Evolutionary conservation across 352 stramenopile species (phyloP), one percentile per base, ranked within the genome.

Genomic region (Pythium angustatum): DNA sequence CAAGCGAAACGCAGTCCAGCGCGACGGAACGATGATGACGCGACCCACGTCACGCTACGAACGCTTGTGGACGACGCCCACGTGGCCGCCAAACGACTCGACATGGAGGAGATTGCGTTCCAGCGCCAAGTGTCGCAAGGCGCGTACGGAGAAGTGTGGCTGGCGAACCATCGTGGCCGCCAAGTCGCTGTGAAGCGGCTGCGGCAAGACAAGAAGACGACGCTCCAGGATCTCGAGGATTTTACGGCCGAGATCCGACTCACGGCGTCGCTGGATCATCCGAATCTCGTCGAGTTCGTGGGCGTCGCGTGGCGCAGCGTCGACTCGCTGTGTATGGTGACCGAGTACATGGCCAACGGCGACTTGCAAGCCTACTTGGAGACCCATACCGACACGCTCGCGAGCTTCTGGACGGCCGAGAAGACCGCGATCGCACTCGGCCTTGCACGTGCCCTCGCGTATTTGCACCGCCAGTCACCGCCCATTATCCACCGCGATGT

Each of bases 131-230:
- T 90, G 0, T 73, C 73, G 0, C 69, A 70, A 26, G 81, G 78
- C 5, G 78, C 81, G 9, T 86, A 76, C 43, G 81, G 81, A 3
- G 81, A 90, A 34, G 77, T 90, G 3, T 87, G 66, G 66, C 76
- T 61, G 19, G 68, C 52, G 3, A 49, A 15, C 19, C 65, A 74
- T 33, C 15, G 44, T 15, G 59, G 58, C 11, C 21, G 11, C 11
- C 27, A 50, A 15, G 54, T 67, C 43, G 66, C 66, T 3, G 56
- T 70, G 8, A 73, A 73, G 43, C 61, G 62, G 7, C 15, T 69
- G 17, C 53, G 53, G 0, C 40, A 69, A 22, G 44, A 60, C 19
- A 62, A 67, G 14, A n/a, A 36, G 12, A 38, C 52, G 11, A 64
- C 56, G 31, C 58, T 62, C 47, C 33, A 72, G 15, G 52, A 63